phyloP scores from a whole-genome alignment of 1,284 basidiomycete species.

The Melampsora americana region DNA sequence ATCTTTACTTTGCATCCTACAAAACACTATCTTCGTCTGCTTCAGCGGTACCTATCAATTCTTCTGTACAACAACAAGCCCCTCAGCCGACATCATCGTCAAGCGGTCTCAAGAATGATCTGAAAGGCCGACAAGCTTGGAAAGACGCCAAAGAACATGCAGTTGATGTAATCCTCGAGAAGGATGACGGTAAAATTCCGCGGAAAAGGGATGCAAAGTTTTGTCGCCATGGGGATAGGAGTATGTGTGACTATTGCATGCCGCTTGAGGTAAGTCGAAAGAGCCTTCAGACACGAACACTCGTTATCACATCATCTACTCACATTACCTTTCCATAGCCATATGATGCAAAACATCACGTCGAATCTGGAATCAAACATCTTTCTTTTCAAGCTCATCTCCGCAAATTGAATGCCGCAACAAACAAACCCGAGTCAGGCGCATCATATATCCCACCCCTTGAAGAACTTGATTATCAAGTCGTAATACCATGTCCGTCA shows the following conservation, averaged over 20 bases:
- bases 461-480: conserved; percentile 74
- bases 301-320: background rate
- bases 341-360: conserved; percentile 85
- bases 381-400: conserved; percentile 93
- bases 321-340: conserved; percentile 59
- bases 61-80: conserved; percentile 9
- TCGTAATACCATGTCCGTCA: conserved; percentile 60
- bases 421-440: conserved; percentile 55
- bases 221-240: conserved; percentile 90
- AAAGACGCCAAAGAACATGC: conserved; percentile 69
- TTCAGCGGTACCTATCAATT: too few species aligned
- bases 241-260: conserved; percentile 99
- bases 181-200: conserved; percentile 80
- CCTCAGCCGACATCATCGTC: conserved; percentile 46
- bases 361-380: conserved; percentile 89
- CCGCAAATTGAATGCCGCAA: conserved; percentile 64
- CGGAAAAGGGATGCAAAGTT: conserved; percentile 76
- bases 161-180: conserved; percentile 82
- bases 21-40: conserved; percentile 54
- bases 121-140: conserved; percentile 49
- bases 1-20: conserved; percentile 84
- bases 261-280: conserved; percentile 69
- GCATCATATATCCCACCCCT: conserved; percentile 56
- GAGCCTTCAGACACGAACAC: background rate
- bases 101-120: conserved; percentile 21